Base-by-base conservation (phyloP, 805 yeast species). In the Hemisphaericaspora nanyangensis region DNA sequence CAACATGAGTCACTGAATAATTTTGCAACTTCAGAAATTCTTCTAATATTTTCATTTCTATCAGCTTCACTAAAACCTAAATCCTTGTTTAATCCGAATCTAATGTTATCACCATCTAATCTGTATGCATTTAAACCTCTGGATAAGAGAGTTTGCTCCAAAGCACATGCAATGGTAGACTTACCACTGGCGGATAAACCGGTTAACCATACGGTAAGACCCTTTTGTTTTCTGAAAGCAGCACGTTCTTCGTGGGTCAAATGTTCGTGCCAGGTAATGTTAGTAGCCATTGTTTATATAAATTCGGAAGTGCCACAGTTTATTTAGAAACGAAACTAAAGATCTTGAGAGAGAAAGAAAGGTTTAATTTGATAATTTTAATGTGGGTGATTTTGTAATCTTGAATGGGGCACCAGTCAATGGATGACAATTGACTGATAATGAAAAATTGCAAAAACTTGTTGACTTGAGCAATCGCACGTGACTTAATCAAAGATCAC, bases 121-220 rank as follows among this genome's bases (percentile, higher is more conserved):
- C 98, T 80, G 69, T 91, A 91, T 16, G 95, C 77, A 47, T 79
- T 75, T 48, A 84, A 63, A 20, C 83, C 82, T 49, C 77, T 74
- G 51, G 82, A 78, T 47, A 91, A 72, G 41, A 91, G 68, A 35
- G 77, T 70, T 65, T 86, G 93, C 64, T 91, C 98, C 38, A 91
- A 72, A 7, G 95, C 97, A 61, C 95, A 86, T 1, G 97, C 97
- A 56, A 91, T 84, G 35, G 97, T 91, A 54, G 89, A 80, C 63
- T 91, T 91, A 43, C 98, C 98, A 36, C 95, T 84, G 7, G 97
- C 98, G 48, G 95, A 85, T 46, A 91, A 73, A 5, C 98, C 98
- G 11, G 98, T 91, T 52, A 91, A 74, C 98, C 98, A 91, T 32
- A 91, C 72, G 17, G 98, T 91, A 41, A 85, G 82, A 34, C 98